Conservation (phyloP, 371 early-diverging fungal species). For the Gilbertella persicaria region DNA sequence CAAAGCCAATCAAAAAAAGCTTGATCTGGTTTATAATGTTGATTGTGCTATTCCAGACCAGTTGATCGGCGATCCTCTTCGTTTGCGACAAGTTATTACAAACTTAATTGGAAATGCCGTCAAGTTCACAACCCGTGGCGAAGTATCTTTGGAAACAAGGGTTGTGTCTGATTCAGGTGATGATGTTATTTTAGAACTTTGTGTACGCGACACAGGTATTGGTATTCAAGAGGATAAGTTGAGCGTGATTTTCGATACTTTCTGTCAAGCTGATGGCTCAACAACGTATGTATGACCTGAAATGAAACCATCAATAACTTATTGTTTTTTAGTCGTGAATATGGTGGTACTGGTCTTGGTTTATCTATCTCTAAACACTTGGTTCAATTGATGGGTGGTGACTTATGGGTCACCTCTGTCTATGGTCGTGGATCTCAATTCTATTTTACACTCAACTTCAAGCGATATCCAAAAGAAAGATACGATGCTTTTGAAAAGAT, state of each 20-base stretch:
- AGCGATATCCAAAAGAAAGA: conserved; percentile 10
- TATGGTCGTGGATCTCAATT: conserved; percentile 74
- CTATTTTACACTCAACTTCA: conserved; percentile 66
- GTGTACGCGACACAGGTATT: conserved; percentile 83
- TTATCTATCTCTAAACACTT: conserved; percentile 78
- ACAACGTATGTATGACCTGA: conserved; percentile 55
- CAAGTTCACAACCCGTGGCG: conserved; percentile 80
- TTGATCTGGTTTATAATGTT: conserved; percentile 63
- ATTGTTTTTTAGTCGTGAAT: conserved; percentile 55
- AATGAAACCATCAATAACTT: neutral
- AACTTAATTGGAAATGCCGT: conserved; percentile 88
- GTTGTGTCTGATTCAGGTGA: conserved; percentile 36
- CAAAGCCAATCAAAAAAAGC: conserved; percentile 70
- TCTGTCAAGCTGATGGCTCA: conserved; percentile 79
- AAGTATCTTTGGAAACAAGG: conserved; percentile 54
- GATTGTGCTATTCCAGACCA: conserved; percentile 69
- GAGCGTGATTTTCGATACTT: conserved; percentile 78
- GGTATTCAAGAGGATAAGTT: conserved; percentile 81
- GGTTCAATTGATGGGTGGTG: conserved; percentile 78
- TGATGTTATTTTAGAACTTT: conserved; percentile 58
- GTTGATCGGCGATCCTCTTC: conserved; percentile 75
- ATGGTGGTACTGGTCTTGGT: conserved; percentile 86
- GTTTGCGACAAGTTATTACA: conserved; percentile 79
- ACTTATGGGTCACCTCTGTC: conserved; percentile 72
- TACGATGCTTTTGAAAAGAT: conserved; percentile 39